Conservation (phyloP, 2,329 filamentous ascomycete species). For the Arthrobotrys entomopaga region DNA sequence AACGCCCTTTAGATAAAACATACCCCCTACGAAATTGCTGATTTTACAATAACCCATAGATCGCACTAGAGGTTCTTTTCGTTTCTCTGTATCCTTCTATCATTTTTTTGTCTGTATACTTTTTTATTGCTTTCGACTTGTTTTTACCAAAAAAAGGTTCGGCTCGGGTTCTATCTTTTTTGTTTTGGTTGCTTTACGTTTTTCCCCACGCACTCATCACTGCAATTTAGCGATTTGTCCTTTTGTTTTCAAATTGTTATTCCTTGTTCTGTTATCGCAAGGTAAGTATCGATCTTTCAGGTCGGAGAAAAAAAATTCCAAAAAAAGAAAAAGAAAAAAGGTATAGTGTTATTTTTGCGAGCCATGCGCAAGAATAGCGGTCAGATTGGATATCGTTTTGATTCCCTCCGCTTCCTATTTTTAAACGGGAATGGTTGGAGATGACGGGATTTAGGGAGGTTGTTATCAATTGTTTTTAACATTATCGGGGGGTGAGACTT, state of each 20-base stretch:
- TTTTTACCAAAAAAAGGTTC: slow-evolving; percentile 28
- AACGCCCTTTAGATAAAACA: slow-evolving; percentile 3
- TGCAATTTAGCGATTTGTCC: slow-evolving; percentile 45
- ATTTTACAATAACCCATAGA: slow-evolving; percentile 43
- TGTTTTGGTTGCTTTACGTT: slow-evolving; percentile 2
- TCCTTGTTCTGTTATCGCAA: slow-evolving; percentile 15
- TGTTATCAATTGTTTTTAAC: slow-evolving; percentile 15
- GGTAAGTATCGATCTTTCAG: slow-evolving; percentile 35
- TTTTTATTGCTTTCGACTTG: slow-evolving; percentile 4
- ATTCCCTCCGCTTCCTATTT: not conserved
- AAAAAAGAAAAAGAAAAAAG: slow-evolving; percentile 19
- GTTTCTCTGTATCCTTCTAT: slow-evolving; percentile 29
- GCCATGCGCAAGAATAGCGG: not conserved
- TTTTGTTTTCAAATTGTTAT: slow-evolving; percentile 2
- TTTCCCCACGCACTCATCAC: not conserved
- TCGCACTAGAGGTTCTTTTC: slow-evolving; percentile 41
- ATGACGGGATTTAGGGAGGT: not conserved
- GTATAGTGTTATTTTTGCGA: not conserved
- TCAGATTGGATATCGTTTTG: slow-evolving; percentile 23
- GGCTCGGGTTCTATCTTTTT: slow-evolving; percentile 13
- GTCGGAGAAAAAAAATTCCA: slow-evolving; percentile 8
- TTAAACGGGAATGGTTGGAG: not conserved
- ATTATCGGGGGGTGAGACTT: slow-evolving; percentile 4
- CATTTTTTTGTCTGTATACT: slow-evolving; percentile 8
- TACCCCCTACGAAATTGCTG: slow-evolving; percentile 41